phyloP scores from a whole-genome alignment of 176 grass and related monocot species.

The Juncus inflexus region DNA sequence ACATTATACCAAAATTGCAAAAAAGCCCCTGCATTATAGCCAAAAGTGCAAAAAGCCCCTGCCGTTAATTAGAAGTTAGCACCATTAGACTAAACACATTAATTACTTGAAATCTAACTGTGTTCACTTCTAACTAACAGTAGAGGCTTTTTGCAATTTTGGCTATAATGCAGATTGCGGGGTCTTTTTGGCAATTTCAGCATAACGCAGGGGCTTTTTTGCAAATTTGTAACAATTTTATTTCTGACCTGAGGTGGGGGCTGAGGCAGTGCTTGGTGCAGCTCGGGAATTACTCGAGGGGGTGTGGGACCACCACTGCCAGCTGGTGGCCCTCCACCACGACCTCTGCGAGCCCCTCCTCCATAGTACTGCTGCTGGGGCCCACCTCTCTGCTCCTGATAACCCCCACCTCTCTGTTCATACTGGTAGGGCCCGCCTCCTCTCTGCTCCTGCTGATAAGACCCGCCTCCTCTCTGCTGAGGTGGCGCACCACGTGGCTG shows the following conservation, averaged over 20 bases:
- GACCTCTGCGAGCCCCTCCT: slow-evolving; percentile 42
- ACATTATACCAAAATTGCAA: too few relatives aligned
- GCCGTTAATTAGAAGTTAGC: too few relatives aligned
- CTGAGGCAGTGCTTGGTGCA: slow-evolving; percentile 89
- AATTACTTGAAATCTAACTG: too few relatives aligned
- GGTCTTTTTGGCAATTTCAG: too few relatives aligned
- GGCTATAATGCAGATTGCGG: too few relatives aligned
- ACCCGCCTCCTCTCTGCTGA: slow-evolving; percentile 8
- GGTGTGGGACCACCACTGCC: slow-evolving; percentile 34
- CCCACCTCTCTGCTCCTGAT: slow-evolving; percentile 19
- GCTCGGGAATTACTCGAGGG: slow-evolving; percentile 85
- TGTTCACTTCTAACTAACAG: too few relatives aligned
- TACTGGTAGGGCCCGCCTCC: slow-evolving; percentile 37
- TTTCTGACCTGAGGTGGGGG: slow-evolving; percentile 33
- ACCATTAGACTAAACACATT: too few relatives aligned
- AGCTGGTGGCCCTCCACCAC: slow-evolving; percentile 33
- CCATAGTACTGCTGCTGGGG: slow-evolving; percentile 52
- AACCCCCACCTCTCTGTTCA: slow-evolving; percentile 48
- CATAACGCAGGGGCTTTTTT: too few relatives aligned
- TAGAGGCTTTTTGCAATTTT: too few relatives aligned
- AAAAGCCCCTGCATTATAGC: too few relatives aligned
- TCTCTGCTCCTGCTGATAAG: slow-evolving; percentile 16
- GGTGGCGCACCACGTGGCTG: slow-evolving; percentile 45
- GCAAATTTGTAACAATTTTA: too few relatives aligned
- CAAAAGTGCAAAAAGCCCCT: too few relatives aligned